These are phyloP conservation scores for Phanerodontia chrysosporium DNA, from an alignment of 768 basidiomycete genomes.

Conservation along the genomic window DNA sequence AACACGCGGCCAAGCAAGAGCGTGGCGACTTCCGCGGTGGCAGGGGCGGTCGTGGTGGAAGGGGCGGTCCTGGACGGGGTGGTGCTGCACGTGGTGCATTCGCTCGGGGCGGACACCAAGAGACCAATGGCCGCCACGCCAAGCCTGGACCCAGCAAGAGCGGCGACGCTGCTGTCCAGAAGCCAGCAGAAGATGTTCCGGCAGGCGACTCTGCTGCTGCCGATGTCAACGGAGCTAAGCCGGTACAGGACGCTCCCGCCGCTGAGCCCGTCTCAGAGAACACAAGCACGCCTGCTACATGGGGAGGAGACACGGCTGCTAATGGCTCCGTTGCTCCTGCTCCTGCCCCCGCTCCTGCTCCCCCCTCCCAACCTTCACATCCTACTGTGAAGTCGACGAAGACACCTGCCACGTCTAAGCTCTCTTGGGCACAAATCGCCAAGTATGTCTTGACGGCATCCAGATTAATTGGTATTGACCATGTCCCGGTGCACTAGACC, in stretches of 20 bases:
- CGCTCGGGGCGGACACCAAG: conserved; percentile 47
- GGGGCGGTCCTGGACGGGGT: conserved; percentile 41
- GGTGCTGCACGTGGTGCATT: conserved; percentile 37
- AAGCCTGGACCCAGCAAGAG: conserved; percentile 27
- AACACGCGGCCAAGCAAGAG: conserved; percentile 40
- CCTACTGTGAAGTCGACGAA: conserved; percentile 32
- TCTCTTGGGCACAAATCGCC: conserved; percentile 86
- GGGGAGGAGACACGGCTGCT: conserved; percentile 23
- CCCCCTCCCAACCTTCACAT: conserved; percentile 18
- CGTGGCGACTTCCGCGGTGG: conserved; percentile 56
- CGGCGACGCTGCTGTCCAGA: conserved; percentile 12
- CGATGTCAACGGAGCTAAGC: conserved; percentile 16
- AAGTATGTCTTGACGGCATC: conserved; percentile 39
- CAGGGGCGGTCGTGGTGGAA: conserved; percentile 60
- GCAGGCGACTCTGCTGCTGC: conserved; percentile 9
- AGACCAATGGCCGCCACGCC: conserved; percentile 29
- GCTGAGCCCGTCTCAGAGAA: conserved; percentile 31
- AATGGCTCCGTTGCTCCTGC: conserved; percentile 27
- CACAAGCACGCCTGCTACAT: conserved; percentile 24
- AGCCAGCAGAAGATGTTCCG: background rate
- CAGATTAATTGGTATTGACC: conserved; percentile 3
- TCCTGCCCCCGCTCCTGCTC: conserved; percentile 29
- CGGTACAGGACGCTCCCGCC: conserved; percentile 17
- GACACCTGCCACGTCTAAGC: conserved; percentile 67
- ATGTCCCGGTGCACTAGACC: conserved; percentile 34